Percentiles rank a stretch among this genome's conserved stretches.
phyloP scores from a whole-genome alignment of 2,329 filamentous ascomycete genomes.

The Talaromyces sp. region DNA sequence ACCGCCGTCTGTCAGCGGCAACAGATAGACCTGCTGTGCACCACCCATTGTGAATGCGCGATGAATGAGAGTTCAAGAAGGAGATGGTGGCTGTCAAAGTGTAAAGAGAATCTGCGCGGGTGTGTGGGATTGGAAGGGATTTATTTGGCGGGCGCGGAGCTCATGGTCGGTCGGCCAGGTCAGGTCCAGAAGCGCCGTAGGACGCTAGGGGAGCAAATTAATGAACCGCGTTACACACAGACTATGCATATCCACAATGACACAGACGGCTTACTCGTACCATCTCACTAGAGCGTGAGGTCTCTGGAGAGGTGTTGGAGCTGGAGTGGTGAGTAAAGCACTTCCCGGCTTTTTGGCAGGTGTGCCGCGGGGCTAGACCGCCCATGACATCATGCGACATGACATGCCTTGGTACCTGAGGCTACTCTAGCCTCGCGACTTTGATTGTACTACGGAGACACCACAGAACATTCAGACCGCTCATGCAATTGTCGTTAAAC shows the following conservation, averaged over 20 bases:
- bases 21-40: constrained; percentile 66
- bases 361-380: constrained; percentile 6
- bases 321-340: neutral
- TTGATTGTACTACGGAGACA: neutral
- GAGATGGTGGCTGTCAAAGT: neutral
- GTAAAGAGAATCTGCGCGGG: neutral
- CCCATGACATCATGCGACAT: constrained; percentile 14
- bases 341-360: neutral
- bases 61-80: neutral
- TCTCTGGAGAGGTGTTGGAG: neutral
- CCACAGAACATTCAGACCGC: neutral
- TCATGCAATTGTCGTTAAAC: neutral
- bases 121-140: neutral
- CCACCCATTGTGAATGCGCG: constrained; percentile 22
- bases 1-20: constrained; percentile 89
- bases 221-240: neutral
- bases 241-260: constrained; percentile 8
- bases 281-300: neutral
- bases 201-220: neutral
- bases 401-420: constrained; percentile 6
- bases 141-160: neutral
- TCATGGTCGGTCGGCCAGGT: neutral
- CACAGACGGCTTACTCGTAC: neutral
- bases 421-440: neutral
- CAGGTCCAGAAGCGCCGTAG: neutral